Conservation (phyloP, 306 rosid species). For the Myrica gale region DNA sequence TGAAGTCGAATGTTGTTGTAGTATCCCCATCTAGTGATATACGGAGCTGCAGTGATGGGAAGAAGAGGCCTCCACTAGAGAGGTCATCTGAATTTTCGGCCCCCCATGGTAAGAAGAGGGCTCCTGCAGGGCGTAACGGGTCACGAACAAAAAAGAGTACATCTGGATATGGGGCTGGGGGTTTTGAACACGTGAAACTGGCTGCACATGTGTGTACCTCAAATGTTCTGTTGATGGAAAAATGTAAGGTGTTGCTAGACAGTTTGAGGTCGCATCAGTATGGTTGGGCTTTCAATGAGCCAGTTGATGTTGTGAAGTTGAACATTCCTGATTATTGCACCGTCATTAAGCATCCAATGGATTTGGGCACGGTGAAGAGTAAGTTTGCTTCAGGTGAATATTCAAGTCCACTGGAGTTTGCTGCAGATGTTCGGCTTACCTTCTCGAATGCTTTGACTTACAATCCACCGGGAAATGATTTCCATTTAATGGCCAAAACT, state of each 20-base stretch:
- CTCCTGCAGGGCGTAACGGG: slow-evolving; percentile 61
- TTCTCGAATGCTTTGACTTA: slow-evolving; percentile 85
- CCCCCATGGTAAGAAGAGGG: slow-evolving; percentile 54
- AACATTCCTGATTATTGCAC: slow-evolving; percentile 84
- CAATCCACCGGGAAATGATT: slow-evolving; percentile 79
- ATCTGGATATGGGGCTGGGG: slow-evolving; percentile 26
- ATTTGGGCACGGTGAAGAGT: slow-evolving; percentile 78
- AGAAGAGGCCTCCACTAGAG: slow-evolving; percentile 51
- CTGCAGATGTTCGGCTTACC: slow-evolving; percentile 80
- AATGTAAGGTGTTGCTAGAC: slow-evolving; percentile 54
- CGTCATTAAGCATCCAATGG: slow-evolving; percentile 94
- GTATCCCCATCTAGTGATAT: slow-evolving; percentile 65
- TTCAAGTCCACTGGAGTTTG: slow-evolving; percentile 59
- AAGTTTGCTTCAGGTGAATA: slow-evolving; percentile 58
- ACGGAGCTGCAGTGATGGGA: slow-evolving; percentile 61
- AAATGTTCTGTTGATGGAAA: slow-evolving; percentile 50
- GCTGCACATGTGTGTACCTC: slow-evolving; percentile 41
- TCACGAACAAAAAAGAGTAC: slow-evolving; percentile 43
- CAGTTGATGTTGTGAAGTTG: slow-evolving; percentile 77
- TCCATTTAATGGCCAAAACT: slow-evolving; percentile 60
- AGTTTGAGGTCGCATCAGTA: slow-evolving; percentile 54
- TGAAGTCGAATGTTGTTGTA: slow-evolving; percentile 37
- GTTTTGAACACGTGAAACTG: slow-evolving; percentile 43
- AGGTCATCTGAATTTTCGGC: slow-evolving; percentile 35
- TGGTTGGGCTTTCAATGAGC: slow-evolving; percentile 73